Base-by-base conservation (phyloP, 805 yeast genomes). In the Candida quercuum region DNA sequence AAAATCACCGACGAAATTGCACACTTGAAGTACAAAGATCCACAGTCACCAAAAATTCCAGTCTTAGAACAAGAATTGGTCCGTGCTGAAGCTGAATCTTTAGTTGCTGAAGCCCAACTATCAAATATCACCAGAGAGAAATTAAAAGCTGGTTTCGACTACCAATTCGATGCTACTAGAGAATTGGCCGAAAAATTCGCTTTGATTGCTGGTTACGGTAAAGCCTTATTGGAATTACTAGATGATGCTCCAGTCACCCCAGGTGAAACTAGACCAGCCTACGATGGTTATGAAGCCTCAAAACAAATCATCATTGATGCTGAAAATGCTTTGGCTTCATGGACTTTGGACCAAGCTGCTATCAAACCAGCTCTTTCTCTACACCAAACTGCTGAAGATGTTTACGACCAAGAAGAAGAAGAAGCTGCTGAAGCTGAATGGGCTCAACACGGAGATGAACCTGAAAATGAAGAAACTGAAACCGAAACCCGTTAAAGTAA, bases 231-330 rank as follows among this genome's bases (percentile, higher is more conserved):
- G 60, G 98, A 93, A 74, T 79, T 91, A 60, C 77, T 91, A 63
- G 98, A 91, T 64, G 98, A 91, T 67, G 70, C 93, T 49, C 95
- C 98, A 47, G 96, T 93, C 49, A 91, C 97, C 51, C 99, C 99
- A 47, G 99, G 99, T 73, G 98, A 91, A 75, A 82, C 96, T 49
- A 87, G 98, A 74, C 91, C 96, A 35, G 91, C 96, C 43, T 91
- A 93, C 68, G 98, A 93, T 60, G 98, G 98, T 51, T 91, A 88
- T 66, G 97, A 91, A 64, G 96, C 96, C 42, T 85, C 96, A 46
- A 89, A 88, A 75, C 98, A 93, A 74, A 87, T 93, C 70, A 88
- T 93, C 59, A 84, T 88, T 62, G 98, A 91, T 65, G 93, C 95
- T 52, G 99, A 91, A 74, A 82, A 81, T 53, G 95, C 97, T 46